Base-by-base conservation (phyloP, 2,329 filamentous ascomycete species). In the Venturia carpophila region DNA sequence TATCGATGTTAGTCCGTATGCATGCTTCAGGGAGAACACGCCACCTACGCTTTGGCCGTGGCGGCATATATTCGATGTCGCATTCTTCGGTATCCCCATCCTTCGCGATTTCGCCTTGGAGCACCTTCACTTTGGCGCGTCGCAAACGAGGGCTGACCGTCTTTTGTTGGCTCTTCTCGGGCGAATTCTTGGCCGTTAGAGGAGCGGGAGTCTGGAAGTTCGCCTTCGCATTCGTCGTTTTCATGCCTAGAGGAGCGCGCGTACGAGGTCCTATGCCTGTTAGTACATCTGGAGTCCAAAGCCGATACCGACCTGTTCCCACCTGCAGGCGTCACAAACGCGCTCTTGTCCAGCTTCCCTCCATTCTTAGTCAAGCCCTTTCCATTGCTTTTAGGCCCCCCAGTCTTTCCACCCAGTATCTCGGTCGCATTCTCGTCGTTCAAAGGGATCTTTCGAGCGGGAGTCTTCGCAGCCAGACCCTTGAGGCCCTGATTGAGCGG, bases 181-280 rank as follows among this genome's bases (percentile, higher is more conserved):
- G 64, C 24, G 55, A 61, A n/a, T 45, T 37, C 39, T 52, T 42
- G 19, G 60, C 42, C 2, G 27, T 49, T 1, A 30, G 5, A 13
- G 83, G 87, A 39, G 84, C 87, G 7, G 84, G 84, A 4, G 86
- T 87, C 68, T 89, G 87, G 69, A 86, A 83, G 62, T 81, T 85
- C 67, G 87, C 84, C 79, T 96, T 97, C 64, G 90, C 91, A 75
- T 99, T 99, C 63, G 94, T 97, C 1, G 93, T 97, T 77, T 99
- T 99, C 81, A 91, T 88, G 42, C 93, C 93, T 60, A 99, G 79
- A 15, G 91, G 90, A 45, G 92, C 92, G 71, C 93, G 87, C 67
- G 81, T 87, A 66, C 86, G 85, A 62, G 87, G 83, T 65, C 82
- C 86, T 87, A 67, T 21, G 61, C 64, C 61, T 64, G 60, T 39